Percentiles rank a stretch among this genome's conserved stretches.
phyloP scores from a whole-genome alignment of 2,329 filamentous ascomycete genomes.

The Exophiala lecanii-corni region DNA sequence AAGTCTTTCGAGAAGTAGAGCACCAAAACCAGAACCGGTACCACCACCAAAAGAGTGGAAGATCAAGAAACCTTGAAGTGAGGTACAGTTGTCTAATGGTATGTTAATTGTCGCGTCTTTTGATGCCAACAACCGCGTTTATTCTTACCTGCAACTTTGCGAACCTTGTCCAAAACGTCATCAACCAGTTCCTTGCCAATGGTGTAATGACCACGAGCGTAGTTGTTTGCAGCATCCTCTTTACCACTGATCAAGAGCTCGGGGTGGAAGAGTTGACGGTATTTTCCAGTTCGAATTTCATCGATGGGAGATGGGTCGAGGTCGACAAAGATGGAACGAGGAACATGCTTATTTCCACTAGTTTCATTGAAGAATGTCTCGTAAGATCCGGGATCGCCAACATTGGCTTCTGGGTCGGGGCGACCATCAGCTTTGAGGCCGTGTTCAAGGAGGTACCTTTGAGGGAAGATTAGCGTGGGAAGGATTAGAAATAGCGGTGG shows the following conservation, averaged over 20 bases:
- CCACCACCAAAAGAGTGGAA: slow-evolving; percentile 67
- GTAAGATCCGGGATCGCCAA: slow-evolving; percentile 53
- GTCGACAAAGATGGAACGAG: slow-evolving; percentile 63
- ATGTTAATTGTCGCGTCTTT: slow-evolving; percentile 16
- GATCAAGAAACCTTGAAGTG: slow-evolving; percentile 62
- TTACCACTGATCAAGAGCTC: slow-evolving; percentile 64
- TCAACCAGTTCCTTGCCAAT: slow-evolving; percentile 65
- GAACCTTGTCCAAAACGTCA: slow-evolving; percentile 59
- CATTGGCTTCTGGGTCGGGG: slow-evolving; percentile 51
- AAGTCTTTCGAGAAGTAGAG: slow-evolving; percentile 60
- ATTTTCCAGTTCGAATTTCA: slow-evolving; percentile 60
- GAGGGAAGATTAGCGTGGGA: slow-evolving; percentile 15
- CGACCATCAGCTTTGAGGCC: slow-evolving; percentile 58
- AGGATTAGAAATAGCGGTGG: slow-evolving; percentile 30
- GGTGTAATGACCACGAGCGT: slow-evolving; percentile 65
- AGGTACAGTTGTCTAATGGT: slow-evolving; percentile 57
- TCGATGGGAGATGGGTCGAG: slow-evolving; percentile 64
- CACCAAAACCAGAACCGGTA: slow-evolving; percentile 63
- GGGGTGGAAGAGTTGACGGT: slow-evolving; percentile 62
- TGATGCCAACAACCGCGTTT: neutral
- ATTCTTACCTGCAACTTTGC: slow-evolving; percentile 55
- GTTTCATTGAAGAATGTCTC: slow-evolving; percentile 66
- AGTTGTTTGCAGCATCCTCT: slow-evolving; percentile 67
- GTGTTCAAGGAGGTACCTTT: slow-evolving; percentile 62
- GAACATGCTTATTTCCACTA: slow-evolving; percentile 61